Percentiles rank a stretch among this genome's conserved stretches.
Conservation (phyloP, 768 basidiomycete species). For the Serendipita vermifera region DNA sequence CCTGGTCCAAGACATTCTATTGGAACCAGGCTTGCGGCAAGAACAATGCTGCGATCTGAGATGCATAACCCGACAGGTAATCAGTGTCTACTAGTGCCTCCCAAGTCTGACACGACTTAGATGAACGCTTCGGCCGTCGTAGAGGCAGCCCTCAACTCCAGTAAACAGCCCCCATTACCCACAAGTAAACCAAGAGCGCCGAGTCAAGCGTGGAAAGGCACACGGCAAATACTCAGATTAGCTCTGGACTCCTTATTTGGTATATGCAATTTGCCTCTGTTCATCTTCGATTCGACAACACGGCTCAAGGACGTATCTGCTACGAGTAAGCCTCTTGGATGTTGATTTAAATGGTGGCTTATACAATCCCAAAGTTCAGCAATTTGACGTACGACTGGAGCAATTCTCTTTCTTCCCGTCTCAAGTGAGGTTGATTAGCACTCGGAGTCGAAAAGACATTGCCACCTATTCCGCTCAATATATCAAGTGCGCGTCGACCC, state of each 20-base stretch:
- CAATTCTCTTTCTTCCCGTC: slow-evolving; percentile 35
- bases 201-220: slow-evolving; percentile 39
- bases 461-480: slow-evolving; percentile 43
- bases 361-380: slow-evolving; percentile 35
- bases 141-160: not conserved
- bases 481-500: slow-evolving; percentile 39
- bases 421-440: slow-evolving; percentile 30
- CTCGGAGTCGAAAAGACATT: slow-evolving; percentile 26
- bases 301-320: slow-evolving; percentile 34
- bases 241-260: not conserved
- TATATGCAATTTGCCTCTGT: not conserved
- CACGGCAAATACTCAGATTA: slow-evolving; percentile 23
- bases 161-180: slow-evolving; percentile 13
- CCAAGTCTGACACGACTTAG: not conserved
- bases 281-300: slow-evolving; percentile 8
- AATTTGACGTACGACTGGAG: slow-evolving; percentile 43
- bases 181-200: slow-evolving; percentile 29
- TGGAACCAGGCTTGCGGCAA: slow-evolving; percentile 30
- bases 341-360: slow-evolving; percentile 3
- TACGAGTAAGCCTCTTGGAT: slow-evolving; percentile 22
- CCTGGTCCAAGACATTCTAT: too few relatives aligned
- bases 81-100: too few relatives aligned
- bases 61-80: too few relatives aligned
- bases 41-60: slow-evolving; percentile 14
- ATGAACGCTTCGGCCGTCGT: slow-evolving; percentile 1